A percentile compares a stretch with the other conserved stretches of the same genome.
Conservation (phyloP, 2,329 filamentous ascomycete genomes). For the Diaporthe sp. region DNA sequence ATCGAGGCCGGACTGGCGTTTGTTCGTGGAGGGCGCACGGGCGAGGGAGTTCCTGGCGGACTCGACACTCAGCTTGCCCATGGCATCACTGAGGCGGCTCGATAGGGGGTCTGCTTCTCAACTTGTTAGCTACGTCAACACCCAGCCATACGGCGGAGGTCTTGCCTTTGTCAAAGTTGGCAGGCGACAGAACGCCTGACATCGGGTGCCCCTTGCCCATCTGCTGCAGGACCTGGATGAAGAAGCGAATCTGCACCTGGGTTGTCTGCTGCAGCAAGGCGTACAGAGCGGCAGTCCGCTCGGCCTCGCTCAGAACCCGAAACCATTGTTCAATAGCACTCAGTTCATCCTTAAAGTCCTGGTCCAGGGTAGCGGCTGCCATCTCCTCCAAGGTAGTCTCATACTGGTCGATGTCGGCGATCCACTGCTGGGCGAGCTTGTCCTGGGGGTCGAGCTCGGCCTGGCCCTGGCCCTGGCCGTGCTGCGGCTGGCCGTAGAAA, state of each 20-base stretch:
- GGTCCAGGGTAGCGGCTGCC: conserved; percentile 97
- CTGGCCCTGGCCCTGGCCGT: conserved; percentile 75
- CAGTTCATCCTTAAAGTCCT: conserved; percentile 99
- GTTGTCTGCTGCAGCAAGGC: conserved; percentile 97
- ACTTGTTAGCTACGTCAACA: conserved; percentile 29
- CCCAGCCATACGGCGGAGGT: conserved; percentile 13
- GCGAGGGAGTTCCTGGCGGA: conserved; percentile 88
- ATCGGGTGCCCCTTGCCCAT: conserved; percentile 99
- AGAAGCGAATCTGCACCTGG: conserved; percentile 98
- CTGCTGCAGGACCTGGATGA: conserved; percentile 98
- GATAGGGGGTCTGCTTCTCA: conserved; percentile 88
- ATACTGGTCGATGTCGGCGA: conserved; percentile 98
- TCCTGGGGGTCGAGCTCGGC: conserved; percentile 87
- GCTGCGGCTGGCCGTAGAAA: conserved; percentile 85
- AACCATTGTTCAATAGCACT: conserved; percentile 99
- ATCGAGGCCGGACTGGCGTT: conserved; percentile 95
- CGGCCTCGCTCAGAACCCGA: conserved; percentile 94
- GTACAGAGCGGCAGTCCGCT: conserved; percentile 94
- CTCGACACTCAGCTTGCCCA: conserved; percentile 93
- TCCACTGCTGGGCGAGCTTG: conserved; percentile 97
- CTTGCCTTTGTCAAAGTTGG: conserved; percentile 95
- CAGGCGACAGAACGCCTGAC: conserved; percentile 93
- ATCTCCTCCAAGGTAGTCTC: conserved; percentile 99
- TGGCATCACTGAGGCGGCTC: conserved; percentile 93
- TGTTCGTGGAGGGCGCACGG: conserved; percentile 83